A percentile compares a stretch with the other conserved stretches of the same genome.
Conservation (phyloP, 192 early-diverging fungal genomes). For the Coemansia sp. region DNA sequence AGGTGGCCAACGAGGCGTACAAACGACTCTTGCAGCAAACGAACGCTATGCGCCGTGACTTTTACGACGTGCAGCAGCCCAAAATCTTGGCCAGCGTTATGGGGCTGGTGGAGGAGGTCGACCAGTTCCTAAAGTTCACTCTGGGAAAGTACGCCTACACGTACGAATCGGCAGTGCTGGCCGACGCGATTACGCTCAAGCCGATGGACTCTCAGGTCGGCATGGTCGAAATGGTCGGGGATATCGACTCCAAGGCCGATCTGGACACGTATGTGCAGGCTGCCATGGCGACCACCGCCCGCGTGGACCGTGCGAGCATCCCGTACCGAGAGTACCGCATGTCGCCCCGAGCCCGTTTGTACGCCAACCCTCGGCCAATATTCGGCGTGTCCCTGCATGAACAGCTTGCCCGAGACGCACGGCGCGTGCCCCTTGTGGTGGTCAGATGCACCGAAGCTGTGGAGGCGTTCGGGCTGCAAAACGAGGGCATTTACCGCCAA, state of each 20-base stretch:
- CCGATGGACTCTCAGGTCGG: slow-evolving; percentile 49
- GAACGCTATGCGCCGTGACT: slow-evolving; percentile 73
- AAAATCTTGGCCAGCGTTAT: slow-evolving; percentile 78
- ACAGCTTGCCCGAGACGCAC: slow-evolving; percentile 69
- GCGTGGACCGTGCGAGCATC: slow-evolving; percentile 41
- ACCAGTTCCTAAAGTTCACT: slow-evolving; percentile 75
- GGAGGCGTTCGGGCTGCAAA: slow-evolving; percentile 73
- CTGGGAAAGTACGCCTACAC: slow-evolving; percentile 77
- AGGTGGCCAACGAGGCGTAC: slow-evolving; percentile 79
- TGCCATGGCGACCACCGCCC: slow-evolving; percentile 19
- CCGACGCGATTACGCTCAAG: slow-evolving; percentile 68
- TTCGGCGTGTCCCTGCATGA: slow-evolving; percentile 79
- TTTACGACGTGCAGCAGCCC: slow-evolving; percentile 77
- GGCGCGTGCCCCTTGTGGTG: slow-evolving; percentile 76
- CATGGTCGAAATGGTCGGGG: slow-evolving; percentile 57
- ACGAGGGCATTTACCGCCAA: slow-evolving; percentile 87
- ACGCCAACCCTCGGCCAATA: slow-evolving; percentile 70
- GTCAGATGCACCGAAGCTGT: slow-evolving; percentile 78
- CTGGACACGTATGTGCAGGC: slow-evolving; percentile 49
- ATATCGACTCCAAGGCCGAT: slow-evolving; percentile 63
- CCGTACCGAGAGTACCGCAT: slow-evolving; percentile 47
- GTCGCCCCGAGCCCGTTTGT: slow-evolving; percentile 55
- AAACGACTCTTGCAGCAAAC: slow-evolving; percentile 74
- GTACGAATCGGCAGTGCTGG: slow-evolving; percentile 73
- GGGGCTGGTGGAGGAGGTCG: slow-evolving; percentile 82